phyloP scores from a whole-genome alignment of 768 basidiomycete species.

The Fomitopsis serialis region DNA sequence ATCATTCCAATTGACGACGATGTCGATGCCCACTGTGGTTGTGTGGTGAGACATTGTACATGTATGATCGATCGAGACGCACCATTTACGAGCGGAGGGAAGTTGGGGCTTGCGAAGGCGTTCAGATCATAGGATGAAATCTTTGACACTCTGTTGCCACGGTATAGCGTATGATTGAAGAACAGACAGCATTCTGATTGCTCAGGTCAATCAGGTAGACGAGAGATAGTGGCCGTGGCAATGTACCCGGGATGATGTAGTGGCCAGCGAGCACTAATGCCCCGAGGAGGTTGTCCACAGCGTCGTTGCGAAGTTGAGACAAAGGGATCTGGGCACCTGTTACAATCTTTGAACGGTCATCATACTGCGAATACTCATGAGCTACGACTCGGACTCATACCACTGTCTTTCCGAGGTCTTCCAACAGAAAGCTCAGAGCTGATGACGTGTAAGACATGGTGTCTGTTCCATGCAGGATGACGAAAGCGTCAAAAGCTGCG shows the following conservation, averaged over 20 bases:
- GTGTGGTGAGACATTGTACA: not conserved
- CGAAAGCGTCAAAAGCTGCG: conserved; percentile 78
- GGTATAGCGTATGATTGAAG: conserved; percentile 85
- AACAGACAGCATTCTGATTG: conserved; percentile 72
- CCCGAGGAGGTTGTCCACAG: conserved; percentile 88
- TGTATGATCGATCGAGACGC: conserved; percentile 9
- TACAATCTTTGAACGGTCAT: conserved; percentile 49
- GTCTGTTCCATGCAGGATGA: conserved; percentile 87
- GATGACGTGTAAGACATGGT: conserved; percentile 90
- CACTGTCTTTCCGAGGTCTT: conserved; percentile 90
- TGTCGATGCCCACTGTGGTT: conserved; percentile 79
- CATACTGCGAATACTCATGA: not conserved
- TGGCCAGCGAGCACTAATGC: conserved; percentile 86
- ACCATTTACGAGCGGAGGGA: conserved; percentile 79
- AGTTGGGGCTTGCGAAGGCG: conserved; percentile 84
- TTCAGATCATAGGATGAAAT: conserved; percentile 76
- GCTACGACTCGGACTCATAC: conserved; percentile 32
- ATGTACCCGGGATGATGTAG: conserved; percentile 84
- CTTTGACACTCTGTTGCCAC: conserved; percentile 84
- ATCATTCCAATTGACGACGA: conserved; percentile 83
- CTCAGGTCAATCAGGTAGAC: not conserved
- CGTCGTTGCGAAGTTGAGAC: conserved; percentile 89
- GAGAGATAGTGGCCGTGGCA: not conserved
- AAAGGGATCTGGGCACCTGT: conserved; percentile 94
- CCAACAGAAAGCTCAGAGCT: conserved; percentile 84